A percentile compares a stretch with the other conserved stretches of the same genome.
phyloP scores from a whole-genome alignment of 495 filamentous ascomycete genomes.

The Penicillium psychrofluorescens region DNA sequence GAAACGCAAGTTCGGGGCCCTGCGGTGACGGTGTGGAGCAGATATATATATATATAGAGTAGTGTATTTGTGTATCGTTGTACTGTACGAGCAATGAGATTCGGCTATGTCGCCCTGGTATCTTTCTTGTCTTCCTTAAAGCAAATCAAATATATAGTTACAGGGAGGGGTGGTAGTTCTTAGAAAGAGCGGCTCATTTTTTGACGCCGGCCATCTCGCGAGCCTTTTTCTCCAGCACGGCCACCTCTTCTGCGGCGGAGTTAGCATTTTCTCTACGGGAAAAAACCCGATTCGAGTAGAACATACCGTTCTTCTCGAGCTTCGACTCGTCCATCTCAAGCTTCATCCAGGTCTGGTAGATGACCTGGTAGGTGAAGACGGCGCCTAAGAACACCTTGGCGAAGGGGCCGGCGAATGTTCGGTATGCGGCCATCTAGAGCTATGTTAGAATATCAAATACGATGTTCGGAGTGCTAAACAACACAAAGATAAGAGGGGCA shows the following conservation, averaged over 20 bases:
- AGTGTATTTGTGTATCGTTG: neutral
- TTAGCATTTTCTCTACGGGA: neutral
- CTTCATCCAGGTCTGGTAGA: constrained; percentile 80
- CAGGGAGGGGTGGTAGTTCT: neutral
- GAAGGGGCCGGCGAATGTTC: constrained; percentile 69
- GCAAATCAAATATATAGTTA: constrained; percentile 2
- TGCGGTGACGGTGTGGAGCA: neutral
- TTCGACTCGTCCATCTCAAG: constrained; percentile 73
- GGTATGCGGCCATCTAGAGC: constrained; percentile 64
- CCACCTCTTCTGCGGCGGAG: constrained; percentile 29
- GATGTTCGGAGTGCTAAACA: too few relatives aligned
- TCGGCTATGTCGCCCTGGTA: too few relatives aligned
- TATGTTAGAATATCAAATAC: neutral
- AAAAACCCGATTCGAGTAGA: neutral
- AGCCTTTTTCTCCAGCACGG: constrained; percentile 33
- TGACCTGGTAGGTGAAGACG: constrained; percentile 78
- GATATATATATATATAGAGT: constrained; percentile 1
- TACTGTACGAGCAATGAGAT: too few relatives aligned
- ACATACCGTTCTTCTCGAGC: constrained; percentile 49
- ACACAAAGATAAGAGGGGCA: neutral
- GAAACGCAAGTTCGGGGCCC: constrained; percentile 20
- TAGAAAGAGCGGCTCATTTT: constrained; percentile 13
- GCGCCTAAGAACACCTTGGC: constrained; percentile 80
- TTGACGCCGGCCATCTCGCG: constrained; percentile 27
- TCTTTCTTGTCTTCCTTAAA: too few relatives aligned